Conservation (phyloP, 306 rosid species). For the Cicer cuneatum region DNA sequence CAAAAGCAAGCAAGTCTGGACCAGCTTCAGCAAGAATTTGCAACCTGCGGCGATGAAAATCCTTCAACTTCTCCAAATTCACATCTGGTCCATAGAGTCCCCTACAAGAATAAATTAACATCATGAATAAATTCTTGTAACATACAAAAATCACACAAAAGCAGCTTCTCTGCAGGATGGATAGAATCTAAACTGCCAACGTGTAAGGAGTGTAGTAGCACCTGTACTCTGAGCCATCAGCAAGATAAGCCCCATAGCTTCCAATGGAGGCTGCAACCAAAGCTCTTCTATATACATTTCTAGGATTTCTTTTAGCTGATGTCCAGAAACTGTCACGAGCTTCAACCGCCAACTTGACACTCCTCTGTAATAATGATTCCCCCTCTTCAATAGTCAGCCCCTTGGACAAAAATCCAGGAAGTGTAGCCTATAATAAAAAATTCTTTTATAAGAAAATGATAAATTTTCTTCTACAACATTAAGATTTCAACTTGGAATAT, state of each 20-base stretch:
- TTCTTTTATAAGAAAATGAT: background rate
- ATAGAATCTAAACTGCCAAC: background rate
- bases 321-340: constrained; percentile 86
- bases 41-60: constrained; percentile 85
- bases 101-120: constrained; percentile 45
- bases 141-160: background rate
- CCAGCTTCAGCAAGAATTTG: constrained; percentile 80
- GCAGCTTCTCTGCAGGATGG: background rate
- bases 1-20: constrained; percentile 88
- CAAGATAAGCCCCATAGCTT: constrained; percentile 95
- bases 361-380: constrained; percentile 63
- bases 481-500: background rate
- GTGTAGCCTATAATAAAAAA: constrained; percentile 60
- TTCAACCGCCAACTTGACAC: constrained; percentile 80
- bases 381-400: constrained; percentile 73
- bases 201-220: constrained; percentile 31
- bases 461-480: constrained; percentile 15
- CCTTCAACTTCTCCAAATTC: constrained; percentile 74
- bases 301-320: constrained; percentile 49
- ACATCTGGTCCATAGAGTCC: constrained; percentile 74
- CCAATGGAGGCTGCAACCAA: constrained; percentile 95
- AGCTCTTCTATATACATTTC: constrained; percentile 59
- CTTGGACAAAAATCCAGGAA: constrained; percentile 79
- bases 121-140: background rate
- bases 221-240: constrained; percentile 97